Percentiles rank a stretch among this genome's conserved stretches.
phyloP scores from a whole-genome alignment of 2,329 filamentous ascomycete genomes.

The Aspergillus spinulosporus region DNA sequence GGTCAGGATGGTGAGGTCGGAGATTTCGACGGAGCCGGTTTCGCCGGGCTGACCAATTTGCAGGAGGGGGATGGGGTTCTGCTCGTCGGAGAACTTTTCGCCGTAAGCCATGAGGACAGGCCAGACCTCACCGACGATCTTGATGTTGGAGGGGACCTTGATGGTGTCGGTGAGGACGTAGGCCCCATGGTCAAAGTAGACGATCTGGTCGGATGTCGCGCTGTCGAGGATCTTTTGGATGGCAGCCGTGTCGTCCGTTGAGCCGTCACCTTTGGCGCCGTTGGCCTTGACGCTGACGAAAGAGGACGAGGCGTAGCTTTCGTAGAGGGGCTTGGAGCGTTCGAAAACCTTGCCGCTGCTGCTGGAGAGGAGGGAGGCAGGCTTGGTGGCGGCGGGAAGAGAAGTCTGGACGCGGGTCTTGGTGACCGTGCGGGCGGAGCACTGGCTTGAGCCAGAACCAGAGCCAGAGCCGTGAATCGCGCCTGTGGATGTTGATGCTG shows the following conservation, averaged over 20 bases:
- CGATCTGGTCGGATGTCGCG: conserved; percentile 59
- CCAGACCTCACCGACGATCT: conserved; percentile 90
- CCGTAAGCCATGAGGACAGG: conserved; percentile 84
- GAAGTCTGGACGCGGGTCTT: conserved; percentile 59
- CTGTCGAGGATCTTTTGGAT: conserved; percentile 77
- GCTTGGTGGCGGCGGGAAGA: conserved; percentile 61
- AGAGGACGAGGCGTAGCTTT: conserved; percentile 60
- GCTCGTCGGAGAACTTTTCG: conserved; percentile 68
- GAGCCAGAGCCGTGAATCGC: conserved; percentile 16
- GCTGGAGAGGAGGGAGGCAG: conserved; percentile 63
- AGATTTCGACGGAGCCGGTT: conserved; percentile 78
- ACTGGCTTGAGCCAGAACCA: conserved; percentile 16
- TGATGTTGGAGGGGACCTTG: conserved; percentile 69
- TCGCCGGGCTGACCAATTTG: conserved; percentile 79
- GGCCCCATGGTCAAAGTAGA: conserved; percentile 65
- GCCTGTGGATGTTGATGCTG: conserved; percentile 11
- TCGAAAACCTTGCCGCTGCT: conserved; percentile 71
- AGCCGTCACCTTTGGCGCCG: conserved; percentile 85
- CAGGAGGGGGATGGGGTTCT: conserved; percentile 77
- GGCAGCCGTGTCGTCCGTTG: conserved; percentile 80
- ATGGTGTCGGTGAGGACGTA: conserved; percentile 63
- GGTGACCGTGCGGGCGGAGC: conserved; percentile 33
- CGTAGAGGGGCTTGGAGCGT: conserved; percentile 87
- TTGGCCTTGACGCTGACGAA: conserved; percentile 82
- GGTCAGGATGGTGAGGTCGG: conserved; percentile 82